Evolutionary conservation across 306 rosid species (phyloP), one percentile per base, ranked within the genome.

Genomic region (Cucurbita argyrosperma): DNA sequence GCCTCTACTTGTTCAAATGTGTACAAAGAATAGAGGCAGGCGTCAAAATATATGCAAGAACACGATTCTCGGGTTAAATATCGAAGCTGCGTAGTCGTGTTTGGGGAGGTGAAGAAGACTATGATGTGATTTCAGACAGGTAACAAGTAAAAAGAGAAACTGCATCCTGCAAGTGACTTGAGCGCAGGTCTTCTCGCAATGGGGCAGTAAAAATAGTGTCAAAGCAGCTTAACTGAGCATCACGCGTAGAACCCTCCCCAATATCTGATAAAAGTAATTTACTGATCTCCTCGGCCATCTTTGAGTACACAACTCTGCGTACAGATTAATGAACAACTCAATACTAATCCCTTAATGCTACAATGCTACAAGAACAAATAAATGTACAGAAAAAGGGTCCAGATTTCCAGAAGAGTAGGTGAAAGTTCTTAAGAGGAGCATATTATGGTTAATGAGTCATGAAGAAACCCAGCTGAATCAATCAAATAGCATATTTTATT

Each of bases 101-200:
- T 18, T 40, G 26, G 42, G 23, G 73, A 46, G 73, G 42, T 47
- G 56, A 68, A 45, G 73, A 70, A 45, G 73, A 70, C 80, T 85
- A 90, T 5, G 87, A 65, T 13, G 96, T 79, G 74, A 83, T 75
- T 87, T 94, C 97, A 0, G 97, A 86, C 64, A 94, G 88, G 74
- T 77, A 85, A 82, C 95, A 83, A 55, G 96, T 89, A 82, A 89
- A 94, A 54, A 89, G 86, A 68, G 87, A 84, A 35, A 79, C 88
- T 7, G 97, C 94, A 74, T 87, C 96, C 77, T 90, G 98, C 84
- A 94, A 77, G 84, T 85, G 91, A 79, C 85, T 81, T 1, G 98
- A 84, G 54, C 91, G 92, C 19, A 80, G 79, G 80, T 94, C 97
- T 74, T 90, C 91, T 5, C 93, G 92, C 80, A 90, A 79, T 18